Base-by-base conservation (phyloP, 164 flowering plant species). In the Magnolia kwangsiensis region DNA sequence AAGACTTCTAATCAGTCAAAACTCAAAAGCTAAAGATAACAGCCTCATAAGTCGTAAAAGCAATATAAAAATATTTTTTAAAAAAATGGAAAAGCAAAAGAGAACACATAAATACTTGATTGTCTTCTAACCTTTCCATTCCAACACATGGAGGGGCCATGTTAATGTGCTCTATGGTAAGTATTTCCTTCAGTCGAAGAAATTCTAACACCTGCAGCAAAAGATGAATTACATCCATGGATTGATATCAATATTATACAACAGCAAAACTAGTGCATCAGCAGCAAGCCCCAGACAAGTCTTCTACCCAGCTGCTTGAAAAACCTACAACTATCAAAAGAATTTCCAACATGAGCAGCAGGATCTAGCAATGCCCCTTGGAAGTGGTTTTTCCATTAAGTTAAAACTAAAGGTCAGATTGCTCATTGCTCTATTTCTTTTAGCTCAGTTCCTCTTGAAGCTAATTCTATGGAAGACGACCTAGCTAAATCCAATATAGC, bases 111-210 rank as follows among this genome's bases (percentile, higher is more conserved):
- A 8, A 29, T 29, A 69, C 24, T 21, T 24, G 14, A 51, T n/a
- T 23, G 10, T 73, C 8, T 31, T 50, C 88, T 82, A 69, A 94
- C 99, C 99, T 96, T 86, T 96, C 98, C 87, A 91, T 90, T 82
- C 96, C 98, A 74, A 81, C 85, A 85, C 92, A 83, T 29, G 90
- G 96, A 73, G 99, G 94, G 76, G 86, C 92, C 50, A 84, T 87
- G 78, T 76, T 82, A 50, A 96, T 92, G 75, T 88, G 97, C 29
- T 91, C 97, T 63, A 79, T 64, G 21, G 92, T 88, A 75, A 96
- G 92, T 64, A 92, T 86, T 82, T 86, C 87, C 77, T 84, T 87
- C 68, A 67, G 67, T 4, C 94, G 98, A 77, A 94, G 85, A 82
- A 84, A 88, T 86, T 94, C 97, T 51, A 96, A 82, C 18, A 72